phyloP scores from a whole-genome alignment of 257 asterid species.

The Solanum clarkiae region DNA sequence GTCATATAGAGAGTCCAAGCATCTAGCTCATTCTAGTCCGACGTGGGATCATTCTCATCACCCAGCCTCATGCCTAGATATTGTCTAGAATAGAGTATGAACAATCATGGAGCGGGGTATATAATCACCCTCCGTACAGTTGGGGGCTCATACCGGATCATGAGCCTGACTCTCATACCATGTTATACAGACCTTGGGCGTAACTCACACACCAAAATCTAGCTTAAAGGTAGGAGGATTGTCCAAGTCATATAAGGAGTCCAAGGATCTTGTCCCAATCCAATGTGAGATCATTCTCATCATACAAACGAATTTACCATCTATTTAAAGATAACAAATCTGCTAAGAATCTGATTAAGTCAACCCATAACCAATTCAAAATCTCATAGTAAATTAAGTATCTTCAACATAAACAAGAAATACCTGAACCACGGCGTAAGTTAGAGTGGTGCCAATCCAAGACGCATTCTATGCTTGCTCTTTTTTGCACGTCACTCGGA shows the following conservation, averaged over 20 bases:
- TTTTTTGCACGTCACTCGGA: constrained; percentile 60
- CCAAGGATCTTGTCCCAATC: background rate
- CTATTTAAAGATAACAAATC: background rate
- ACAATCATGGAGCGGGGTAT: background rate
- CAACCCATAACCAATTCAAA: background rate
- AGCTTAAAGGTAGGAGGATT: background rate
- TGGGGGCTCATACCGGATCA: background rate
- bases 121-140: background rate
- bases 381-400: background rate
- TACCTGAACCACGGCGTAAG: constrained; percentile 80
- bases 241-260: background rate
- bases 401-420: background rate
- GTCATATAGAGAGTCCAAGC: background rate
- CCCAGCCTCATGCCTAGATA: background rate
- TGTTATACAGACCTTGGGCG: background rate
- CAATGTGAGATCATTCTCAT: background rate
- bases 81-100: background rate
- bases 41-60: background rate
- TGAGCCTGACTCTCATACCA: background rate
- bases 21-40: background rate
- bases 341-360: background rate
- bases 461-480: constrained; percentile 71
- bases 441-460: constrained; percentile 94
- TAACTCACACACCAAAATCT: background rate
- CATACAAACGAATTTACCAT: background rate